These are phyloP conservation scores for Arthrobotrys entomopaga DNA, from an alignment of 2,329 filamentous ascomycete species.

Conservation along the genomic window DNA sequence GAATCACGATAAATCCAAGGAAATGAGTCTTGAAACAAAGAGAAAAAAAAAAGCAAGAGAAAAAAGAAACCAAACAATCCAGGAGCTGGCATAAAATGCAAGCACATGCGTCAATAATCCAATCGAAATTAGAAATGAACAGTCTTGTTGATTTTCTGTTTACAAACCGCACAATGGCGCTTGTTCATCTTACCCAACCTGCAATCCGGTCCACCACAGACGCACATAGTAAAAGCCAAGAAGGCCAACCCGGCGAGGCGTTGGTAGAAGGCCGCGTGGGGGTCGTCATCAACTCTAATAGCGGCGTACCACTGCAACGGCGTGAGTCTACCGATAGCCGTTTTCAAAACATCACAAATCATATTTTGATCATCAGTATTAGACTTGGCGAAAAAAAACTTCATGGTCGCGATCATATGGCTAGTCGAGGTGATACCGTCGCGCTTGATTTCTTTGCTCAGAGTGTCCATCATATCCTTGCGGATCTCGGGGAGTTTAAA, in stretches of 20 bases:
- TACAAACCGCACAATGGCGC: neutral
- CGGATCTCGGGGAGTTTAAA: neutral
- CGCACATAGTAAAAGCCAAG: too few species aligned
- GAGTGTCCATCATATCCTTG: neutral
- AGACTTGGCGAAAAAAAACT: neutral
- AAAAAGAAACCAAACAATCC: too few species aligned
- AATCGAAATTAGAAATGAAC: neutral
- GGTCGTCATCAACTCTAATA: neutral
- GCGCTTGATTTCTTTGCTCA: neutral
- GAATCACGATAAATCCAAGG: too few species aligned
- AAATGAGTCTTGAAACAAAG: too few species aligned
- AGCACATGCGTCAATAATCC: too few species aligned
- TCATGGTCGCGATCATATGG: neutral
- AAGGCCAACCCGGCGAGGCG: neutral
- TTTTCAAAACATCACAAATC: neutral
- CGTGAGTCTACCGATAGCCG: neutral
- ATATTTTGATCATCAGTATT: neutral
- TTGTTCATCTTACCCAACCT: neutral
- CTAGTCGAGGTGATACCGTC: neutral
- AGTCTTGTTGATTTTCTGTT: too few species aligned
- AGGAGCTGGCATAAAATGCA: too few species aligned
- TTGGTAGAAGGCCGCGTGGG: neutral
- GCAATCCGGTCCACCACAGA: neutral
- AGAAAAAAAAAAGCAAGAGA: too few species aligned
- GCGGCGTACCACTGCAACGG: neutral